Evolutionary conservation across 2,329 filamentous ascomycete species (phyloP).

Genomic region (Ceratocystis smalleyi): DNA sequence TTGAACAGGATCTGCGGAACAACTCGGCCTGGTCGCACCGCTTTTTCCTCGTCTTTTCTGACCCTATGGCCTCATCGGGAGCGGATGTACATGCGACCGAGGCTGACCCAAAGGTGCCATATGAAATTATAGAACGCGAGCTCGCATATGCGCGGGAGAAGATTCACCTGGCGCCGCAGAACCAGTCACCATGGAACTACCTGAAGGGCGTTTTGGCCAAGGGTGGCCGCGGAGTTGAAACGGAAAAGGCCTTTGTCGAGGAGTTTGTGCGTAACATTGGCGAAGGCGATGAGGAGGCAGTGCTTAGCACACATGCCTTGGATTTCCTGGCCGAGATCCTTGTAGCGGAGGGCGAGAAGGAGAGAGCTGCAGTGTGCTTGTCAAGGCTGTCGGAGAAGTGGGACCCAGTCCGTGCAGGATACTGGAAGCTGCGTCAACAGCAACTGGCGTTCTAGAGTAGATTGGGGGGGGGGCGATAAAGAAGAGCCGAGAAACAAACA

Average conservation of each 20-base stretch:
- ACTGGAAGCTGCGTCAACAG: conserved; percentile 55
- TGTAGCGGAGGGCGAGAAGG: conserved; percentile 37
- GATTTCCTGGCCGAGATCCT: conserved; percentile 59
- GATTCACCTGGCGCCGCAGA: conserved; percentile 71
- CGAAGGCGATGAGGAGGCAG: conserved; percentile 31
- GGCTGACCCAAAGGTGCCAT: conserved; percentile 41
- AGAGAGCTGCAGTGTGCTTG: conserved; percentile 54
- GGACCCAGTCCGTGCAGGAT: conserved; percentile 80
- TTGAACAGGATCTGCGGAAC: conserved; percentile 73
- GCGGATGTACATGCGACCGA: conserved; percentile 33
- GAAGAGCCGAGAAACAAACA: background rate
- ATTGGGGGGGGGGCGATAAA: background rate
- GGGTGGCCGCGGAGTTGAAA: conserved; percentile 36
- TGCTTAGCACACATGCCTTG: conserved; percentile 49
- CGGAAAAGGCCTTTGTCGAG: conserved; percentile 33
- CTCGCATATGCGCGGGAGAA: conserved; percentile 57
- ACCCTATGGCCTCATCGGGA: conserved; percentile 35
- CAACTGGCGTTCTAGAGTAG: conserved; percentile 18
- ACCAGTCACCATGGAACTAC: conserved; percentile 90
- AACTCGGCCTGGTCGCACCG: conserved; percentile 97
- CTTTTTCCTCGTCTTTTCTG: conserved; percentile 76
- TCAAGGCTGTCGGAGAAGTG: conserved; percentile 65
- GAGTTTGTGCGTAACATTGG: conserved; percentile 36
- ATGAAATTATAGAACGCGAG: conserved; percentile 55
- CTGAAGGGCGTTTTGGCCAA: conserved; percentile 60